Base-by-base conservation (phyloP, 257 asterid genomes). In the Solanum clarkiae region DNA sequence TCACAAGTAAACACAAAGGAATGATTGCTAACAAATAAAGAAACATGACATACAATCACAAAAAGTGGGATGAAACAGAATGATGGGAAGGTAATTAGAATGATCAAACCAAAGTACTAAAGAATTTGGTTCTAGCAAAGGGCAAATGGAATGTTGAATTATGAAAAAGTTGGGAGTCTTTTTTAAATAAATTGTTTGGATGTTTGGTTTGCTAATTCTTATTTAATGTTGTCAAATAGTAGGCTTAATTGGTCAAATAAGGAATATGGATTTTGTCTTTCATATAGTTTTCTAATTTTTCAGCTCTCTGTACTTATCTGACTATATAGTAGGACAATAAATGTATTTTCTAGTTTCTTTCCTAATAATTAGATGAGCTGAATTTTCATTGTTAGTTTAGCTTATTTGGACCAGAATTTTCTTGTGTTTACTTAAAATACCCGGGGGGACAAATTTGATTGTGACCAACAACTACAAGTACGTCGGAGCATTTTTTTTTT, bases 11-110 rank as follows among this genome's bases (percentile, higher is more conserved):
- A 44, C 74, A 86, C 16, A 89, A 54, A 9, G 87, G 45, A 42
- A 91, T 54, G 40, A 91, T 63, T 20, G 88, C 55, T 7, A 88
- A 86, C 62, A 91, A 2, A 24, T 91, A 84, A 55, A 89, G 82
- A 86, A 89, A 80, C 97, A 95, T 93, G 88, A 86, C 36, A 22
- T 51, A 51, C 47, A 36, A 42, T 26, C 15, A n/a, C 20, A 45
- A 14, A 49, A 40, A 82, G 22, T 49, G 1, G 70, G 53, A 15
- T 54, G 49, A 77, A 12, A 12, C 2, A 75, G 15, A 54, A 63
- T 55, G 44, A 32, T 80, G 42, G 42, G 42, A 36, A 36, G 42
- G 42, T 36, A 36, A 32, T 36, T 36, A 36, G 42, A 17, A 32
- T 20, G 44, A 70, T 51, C 3, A 11, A 42, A 56, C 26, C 45